Evolutionary conservation across 2,329 filamentous ascomycete genomes (phyloP).

Genomic region (Nemania diffusa): DNA sequence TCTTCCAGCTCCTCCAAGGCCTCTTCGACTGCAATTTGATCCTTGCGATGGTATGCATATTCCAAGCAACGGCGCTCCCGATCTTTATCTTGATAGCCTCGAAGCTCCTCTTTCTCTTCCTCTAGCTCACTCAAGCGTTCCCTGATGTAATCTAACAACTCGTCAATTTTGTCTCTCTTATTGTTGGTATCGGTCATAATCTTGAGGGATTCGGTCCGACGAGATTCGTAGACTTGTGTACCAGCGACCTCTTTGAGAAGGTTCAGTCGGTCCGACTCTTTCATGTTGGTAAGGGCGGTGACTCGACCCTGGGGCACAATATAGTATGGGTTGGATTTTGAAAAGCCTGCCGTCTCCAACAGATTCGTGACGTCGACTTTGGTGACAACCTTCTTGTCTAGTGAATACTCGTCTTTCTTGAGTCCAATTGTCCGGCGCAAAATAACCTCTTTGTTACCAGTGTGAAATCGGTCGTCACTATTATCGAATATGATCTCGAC

Average conservation of each 20-base stretch:
- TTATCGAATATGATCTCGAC: conserved; percentile 99
- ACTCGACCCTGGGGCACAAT: conserved; percentile 98
- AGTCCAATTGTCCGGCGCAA: conserved; percentile 93
- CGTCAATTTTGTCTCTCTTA: conserved; percentile 94
- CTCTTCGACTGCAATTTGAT: conserved; percentile 81
- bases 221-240: conserved; percentile 95
- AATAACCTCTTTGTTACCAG: conserved; percentile 88
- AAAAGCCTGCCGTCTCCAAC: conserved; percentile 95
- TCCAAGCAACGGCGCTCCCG: conserved; percentile 90
- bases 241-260: conserved; percentile 98
- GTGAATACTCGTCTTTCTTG: conserved; percentile 98
- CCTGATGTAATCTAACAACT: conserved; percentile 89
- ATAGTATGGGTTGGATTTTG: conserved; percentile 97
- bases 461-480: conserved; percentile 92
- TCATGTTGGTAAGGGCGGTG: conserved; percentile 97
- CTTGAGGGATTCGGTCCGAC: conserved; percentile 89
- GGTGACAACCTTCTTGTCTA: conserved; percentile 96
- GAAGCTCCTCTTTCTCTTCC: conserved; percentile 95
- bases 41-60: conserved; percentile 92
- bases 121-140: conserved; percentile 89
- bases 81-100: conserved; percentile 94
- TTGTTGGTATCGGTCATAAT: conserved; percentile 98
- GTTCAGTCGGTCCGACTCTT: conserved; percentile 88
- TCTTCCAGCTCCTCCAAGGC: conserved; percentile 86
- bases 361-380: conserved; percentile 95